Base-by-base conservation (phyloP, 1,284 basidiomycete genomes). In the Ganoderma meredithae region DNA sequence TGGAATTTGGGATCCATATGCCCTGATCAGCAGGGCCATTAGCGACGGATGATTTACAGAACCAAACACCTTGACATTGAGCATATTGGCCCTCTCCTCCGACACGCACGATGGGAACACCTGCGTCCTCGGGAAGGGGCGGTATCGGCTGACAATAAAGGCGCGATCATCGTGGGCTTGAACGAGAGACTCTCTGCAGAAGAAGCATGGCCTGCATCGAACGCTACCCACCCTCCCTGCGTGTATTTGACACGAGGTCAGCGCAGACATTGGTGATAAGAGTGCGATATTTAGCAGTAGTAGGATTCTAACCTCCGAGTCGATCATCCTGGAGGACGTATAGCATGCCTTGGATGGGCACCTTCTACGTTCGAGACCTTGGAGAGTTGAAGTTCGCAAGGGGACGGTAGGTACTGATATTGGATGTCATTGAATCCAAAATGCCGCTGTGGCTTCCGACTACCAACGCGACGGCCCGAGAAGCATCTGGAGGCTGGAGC, bases 401-500 rank as follows among this genome's bases (percentile, higher is more conserved):
- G 17, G 9, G 39, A 39, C 53, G 36, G 31, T 39, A 17, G 55
- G 31, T 36, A 22, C 10, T 60, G 39, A 15, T 41, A 15, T 27
- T 19, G 33, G 55, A 58, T 49, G 47, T 22, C 22, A 49, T 58
- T 58, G 52, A 55, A 13, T 55, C 33, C 19, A 39, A 58, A 10
- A 39, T 10, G 39, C 39, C n/a, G 22, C 6, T 6, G 39, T 60
- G 6, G 39, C 58, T 41, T 60, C 58, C 58, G 27, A 31, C 1
- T 15, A 31, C 52, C 31, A 27, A 55, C 27, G 27, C 58, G 22
- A 43, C 27, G n/a, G 39, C n/a, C n/a, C n/a, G 22, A 55, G 52
- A 55, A 55, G 33, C 58, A 60, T 60, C 22, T 15, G n/a, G 58
- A 40, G 58, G 58, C 58, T 40, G 39, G 39, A 27, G 10, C 33